These are phyloP conservation scores for Aspergillus pseudotamarii DNA, from an alignment of 2,329 filamentous ascomycete species.

Conservation along the genomic window DNA sequence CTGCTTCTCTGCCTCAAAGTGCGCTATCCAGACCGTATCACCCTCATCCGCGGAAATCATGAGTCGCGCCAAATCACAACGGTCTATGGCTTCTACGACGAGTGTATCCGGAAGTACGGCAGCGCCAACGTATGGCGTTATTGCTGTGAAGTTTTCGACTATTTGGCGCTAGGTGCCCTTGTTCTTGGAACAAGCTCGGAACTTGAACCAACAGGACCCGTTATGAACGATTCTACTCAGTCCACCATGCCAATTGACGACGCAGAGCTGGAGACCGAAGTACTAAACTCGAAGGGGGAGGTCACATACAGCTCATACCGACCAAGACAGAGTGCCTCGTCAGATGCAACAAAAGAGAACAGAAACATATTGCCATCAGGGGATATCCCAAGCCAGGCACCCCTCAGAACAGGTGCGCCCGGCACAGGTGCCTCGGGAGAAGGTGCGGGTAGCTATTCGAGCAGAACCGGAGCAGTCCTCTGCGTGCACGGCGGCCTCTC, in stretches of 20 bases:
- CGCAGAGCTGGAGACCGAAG: constrained; percentile 86
- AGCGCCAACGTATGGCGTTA: constrained; percentile 96
- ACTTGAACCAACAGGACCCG: constrained; percentile 60
- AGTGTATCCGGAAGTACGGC: constrained; percentile 93
- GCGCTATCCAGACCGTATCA: constrained; percentile 95
- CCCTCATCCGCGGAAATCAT: constrained; percentile 91
- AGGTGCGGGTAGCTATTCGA: constrained; percentile 55
- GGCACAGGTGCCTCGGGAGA: constrained; percentile 77
- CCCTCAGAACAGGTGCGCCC: constrained; percentile 68
- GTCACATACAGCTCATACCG: constrained; percentile 64
- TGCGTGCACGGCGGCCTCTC: constrained; percentile 95
- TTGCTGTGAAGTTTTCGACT: constrained; percentile 98
- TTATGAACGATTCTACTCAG: constrained; percentile 48
- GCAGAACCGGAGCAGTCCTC: constrained; percentile 78
- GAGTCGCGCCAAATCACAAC: constrained; percentile 97
- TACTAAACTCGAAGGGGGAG: constrained; percentile 80
- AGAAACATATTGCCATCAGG: constrained; percentile 43
- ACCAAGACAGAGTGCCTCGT: constrained; percentile 34
- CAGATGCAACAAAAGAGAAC: constrained; percentile 38
- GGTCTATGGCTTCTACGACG: constrained; percentile 97
- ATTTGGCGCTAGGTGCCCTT: constrained; percentile 85
- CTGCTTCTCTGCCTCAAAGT: constrained; percentile 96
- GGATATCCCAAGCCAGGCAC: constrained; percentile 46
- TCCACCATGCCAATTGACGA: constrained; percentile 59
- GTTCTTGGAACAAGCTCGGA: constrained; percentile 79